phyloP scores from a whole-genome alignment of 768 basidiomycete species.

The Mrakia gelida region DNA sequence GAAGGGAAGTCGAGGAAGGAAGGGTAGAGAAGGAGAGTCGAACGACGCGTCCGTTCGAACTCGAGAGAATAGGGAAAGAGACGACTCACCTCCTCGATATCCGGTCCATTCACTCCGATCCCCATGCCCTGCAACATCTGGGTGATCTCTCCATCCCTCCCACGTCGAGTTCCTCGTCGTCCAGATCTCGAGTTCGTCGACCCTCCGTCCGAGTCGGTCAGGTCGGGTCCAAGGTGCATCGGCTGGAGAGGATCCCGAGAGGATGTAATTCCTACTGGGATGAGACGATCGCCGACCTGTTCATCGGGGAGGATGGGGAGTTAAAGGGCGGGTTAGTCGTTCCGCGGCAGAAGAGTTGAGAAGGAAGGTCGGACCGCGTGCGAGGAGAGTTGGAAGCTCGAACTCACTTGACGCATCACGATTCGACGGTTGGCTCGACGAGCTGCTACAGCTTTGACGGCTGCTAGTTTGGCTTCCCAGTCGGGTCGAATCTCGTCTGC shows the following conservation, averaged over 20 bases:
- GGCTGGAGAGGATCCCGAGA: slow-evolving; percentile 56
- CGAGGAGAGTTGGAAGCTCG: too few species aligned
- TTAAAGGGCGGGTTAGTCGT: background rate
- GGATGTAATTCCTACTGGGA: slow-evolving; percentile 93
- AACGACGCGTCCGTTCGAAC: background rate
- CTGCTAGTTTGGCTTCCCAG: slow-evolving; percentile 93
- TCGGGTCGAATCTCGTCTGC: slow-evolving; percentile 94
- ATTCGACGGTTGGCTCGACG: slow-evolving; percentile 91
- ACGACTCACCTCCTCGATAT: slow-evolving; percentile 76
- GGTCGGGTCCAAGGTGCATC: slow-evolving; percentile 47
- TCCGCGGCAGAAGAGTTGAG: too few species aligned
- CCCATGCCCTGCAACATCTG: slow-evolving; percentile 62
- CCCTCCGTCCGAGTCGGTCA: slow-evolving; percentile 44
- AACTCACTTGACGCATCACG: slow-evolving; percentile 77
- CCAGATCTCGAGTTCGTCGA: slow-evolving; percentile 7
- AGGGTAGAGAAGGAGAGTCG: background rate
- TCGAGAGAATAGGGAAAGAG: slow-evolving; percentile 4
- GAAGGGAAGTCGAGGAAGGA: too few species aligned
- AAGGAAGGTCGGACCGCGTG: too few species aligned
- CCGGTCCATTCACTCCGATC: slow-evolving; percentile 62
- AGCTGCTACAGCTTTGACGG: slow-evolving; percentile 91
- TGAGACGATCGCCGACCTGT: slow-evolving; percentile 83
- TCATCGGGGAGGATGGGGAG: background rate
- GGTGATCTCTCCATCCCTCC: slow-evolving; percentile 55
- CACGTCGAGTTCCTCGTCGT: slow-evolving; percentile 49